phyloP scores from a whole-genome alignment of 495 filamentous ascomycete genomes.

The Antarctomyces pellizariae region DNA sequence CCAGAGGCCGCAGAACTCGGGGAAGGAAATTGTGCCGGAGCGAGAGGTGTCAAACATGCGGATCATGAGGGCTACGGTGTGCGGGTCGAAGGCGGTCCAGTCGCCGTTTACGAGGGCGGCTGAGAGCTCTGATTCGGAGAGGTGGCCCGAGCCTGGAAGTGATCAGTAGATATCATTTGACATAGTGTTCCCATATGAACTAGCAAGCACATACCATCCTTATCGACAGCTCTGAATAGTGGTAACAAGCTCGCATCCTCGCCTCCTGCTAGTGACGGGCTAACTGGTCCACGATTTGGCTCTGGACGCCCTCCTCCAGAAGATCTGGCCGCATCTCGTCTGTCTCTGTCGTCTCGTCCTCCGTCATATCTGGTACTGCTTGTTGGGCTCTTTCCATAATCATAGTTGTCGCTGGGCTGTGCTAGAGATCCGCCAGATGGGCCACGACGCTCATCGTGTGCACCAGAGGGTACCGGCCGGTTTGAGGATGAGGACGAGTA shows the following conservation, averaged over 20 bases:
- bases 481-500: neutral
- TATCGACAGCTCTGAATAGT: conserved; percentile 81
- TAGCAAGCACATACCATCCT: conserved; percentile 27
- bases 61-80: conserved; percentile 97
- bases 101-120: conserved; percentile 91
- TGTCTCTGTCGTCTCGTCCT: too few relatives aligned
- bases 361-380: too few relatives aligned
- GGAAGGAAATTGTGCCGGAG: conserved; percentile 71
- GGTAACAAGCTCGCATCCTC: conserved; percentile 56
- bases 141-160: conserved; percentile 41
- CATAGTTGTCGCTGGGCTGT: too few relatives aligned
- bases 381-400: too few relatives aligned
- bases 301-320: too few relatives aligned
- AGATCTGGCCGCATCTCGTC: too few relatives aligned
- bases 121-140: conserved; percentile 72
- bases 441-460: too few relatives aligned
- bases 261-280: conserved; percentile 36
- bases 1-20: conserved; percentile 93
- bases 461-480: neutral
- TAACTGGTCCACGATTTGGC: conserved; percentile 16
- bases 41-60: conserved; percentile 91
- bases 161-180: conserved; percentile 3
- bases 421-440: too few relatives aligned
- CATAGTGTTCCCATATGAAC: conserved; percentile 1
- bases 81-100: conserved; percentile 81